A percentile compares a stretch with the other conserved stretches of the same genome.
Evolutionary conservation across 108 stramenopile species (phyloP).

Genomic region (Fragilariopsis cylindrus): DNA sequence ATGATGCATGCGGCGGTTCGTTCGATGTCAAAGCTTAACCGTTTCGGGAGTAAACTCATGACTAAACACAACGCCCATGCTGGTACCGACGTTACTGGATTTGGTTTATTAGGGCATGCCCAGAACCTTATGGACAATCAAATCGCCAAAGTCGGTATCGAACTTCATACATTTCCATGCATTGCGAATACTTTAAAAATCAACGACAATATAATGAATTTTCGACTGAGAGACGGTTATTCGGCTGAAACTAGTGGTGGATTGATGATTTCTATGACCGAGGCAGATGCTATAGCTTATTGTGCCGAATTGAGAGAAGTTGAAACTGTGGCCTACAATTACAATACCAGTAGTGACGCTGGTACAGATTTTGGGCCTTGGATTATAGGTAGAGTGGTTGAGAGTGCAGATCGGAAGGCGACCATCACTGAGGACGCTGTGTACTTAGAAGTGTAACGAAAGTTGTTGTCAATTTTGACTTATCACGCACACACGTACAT

Average conservation of each 20-base stretch:
- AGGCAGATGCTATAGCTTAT: constrained; percentile 64
- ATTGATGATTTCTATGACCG: constrained; percentile 69
- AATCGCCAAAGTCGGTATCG: constrained; percentile 62
- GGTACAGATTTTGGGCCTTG: constrained; percentile 52
- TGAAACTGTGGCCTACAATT: constrained; percentile 38
- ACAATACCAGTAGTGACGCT: constrained; percentile 1
- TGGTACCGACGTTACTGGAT: constrained; percentile 87
- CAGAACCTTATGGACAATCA: constrained; percentile 86
- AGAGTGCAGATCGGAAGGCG: constrained; percentile 60
- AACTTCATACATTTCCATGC: constrained; percentile 75
- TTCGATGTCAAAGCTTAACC: constrained; percentile 79
- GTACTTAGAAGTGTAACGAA: constrained; percentile 55
- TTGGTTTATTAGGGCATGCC: constrained; percentile 84
- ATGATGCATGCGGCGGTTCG: constrained; percentile 82
- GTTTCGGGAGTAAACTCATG: constrained; percentile 66
- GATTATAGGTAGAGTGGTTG: constrained; percentile 75
- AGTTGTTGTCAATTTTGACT: too few species aligned
- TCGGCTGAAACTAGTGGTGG: constrained; percentile 89
- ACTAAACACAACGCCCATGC: constrained; percentile 66
- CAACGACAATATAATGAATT: constrained; percentile 68
- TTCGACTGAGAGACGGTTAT: constrained; percentile 69
- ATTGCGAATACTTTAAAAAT: constrained; percentile 60
- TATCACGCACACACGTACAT: too few species aligned
- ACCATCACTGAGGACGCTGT: constrained; percentile 51
- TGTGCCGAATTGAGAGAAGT: constrained; percentile 57